Conservation (phyloP, 768 basidiomycete genomes). For the Boletus subcaerulescens region DNA sequence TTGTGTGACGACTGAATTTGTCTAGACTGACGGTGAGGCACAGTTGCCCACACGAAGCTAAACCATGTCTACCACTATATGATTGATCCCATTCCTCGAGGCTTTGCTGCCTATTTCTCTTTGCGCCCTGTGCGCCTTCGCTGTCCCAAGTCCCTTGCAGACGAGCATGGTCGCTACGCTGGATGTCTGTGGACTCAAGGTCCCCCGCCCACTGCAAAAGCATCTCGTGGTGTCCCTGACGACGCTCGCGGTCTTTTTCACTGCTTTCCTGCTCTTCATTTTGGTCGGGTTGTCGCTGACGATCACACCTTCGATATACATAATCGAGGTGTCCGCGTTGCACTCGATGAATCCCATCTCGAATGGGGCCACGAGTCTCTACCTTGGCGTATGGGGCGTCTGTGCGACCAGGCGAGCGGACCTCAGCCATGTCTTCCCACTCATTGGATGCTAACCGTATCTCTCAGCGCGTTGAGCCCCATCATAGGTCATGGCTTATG, state of each 20-base stretch:
- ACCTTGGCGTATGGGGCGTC: conserved; percentile 82
- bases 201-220: conserved; percentile 38
- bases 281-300: conserved; percentile 74
- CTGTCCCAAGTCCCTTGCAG: neutral
- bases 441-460: neutral
- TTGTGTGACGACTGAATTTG: neutral
- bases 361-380: conserved; percentile 54
- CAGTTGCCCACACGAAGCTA: neutral
- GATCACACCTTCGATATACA: conserved; percentile 67
- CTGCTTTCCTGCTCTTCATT: conserved; percentile 69
- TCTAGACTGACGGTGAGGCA: neutral
- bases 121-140: neutral
- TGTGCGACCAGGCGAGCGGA: conserved; percentile 55
- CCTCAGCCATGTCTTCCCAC: too few relatives aligned
- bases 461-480: conserved; percentile 8
- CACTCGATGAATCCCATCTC: conserved; percentile 37
- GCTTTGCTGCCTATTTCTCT: neutral
- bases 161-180: conserved; percentile 16
- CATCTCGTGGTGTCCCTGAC: conserved; percentile 48
- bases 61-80: neutral
- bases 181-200: conserved; percentile 15
- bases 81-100: too few relatives aligned
- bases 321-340: conserved; percentile 45
- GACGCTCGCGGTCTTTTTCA: conserved; percentile 49
- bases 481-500: conserved; percentile 40